Conservation (phyloP, 306 rosid genomes). For the Pterocarpus macrocarpus region DNA sequence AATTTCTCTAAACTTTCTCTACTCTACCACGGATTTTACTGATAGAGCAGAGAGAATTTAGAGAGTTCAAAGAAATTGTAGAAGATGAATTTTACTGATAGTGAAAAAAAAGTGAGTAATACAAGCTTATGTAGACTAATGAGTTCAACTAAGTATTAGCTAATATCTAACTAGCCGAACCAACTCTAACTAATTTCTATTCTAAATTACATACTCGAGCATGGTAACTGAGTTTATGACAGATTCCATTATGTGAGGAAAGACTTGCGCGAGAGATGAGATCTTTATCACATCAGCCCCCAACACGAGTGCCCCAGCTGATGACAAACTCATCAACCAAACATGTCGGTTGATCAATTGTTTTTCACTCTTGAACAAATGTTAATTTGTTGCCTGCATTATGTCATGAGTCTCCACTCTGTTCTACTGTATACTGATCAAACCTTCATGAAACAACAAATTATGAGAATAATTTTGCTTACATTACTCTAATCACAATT, state of each 20-base stretch:
- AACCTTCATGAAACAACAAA: too few species aligned
- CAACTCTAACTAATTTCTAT: too few species aligned
- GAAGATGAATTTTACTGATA: too few species aligned
- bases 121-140: too few species aligned
- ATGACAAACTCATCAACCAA: constrained; percentile 33
- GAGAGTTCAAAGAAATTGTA: too few species aligned
- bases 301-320: constrained; percentile 19
- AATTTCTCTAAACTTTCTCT: too few species aligned
- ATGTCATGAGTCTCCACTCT: neutral
- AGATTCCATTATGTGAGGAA: neutral
- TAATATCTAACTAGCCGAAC: too few species aligned
- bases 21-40: too few species aligned
- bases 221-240: neutral
- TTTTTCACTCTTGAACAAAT: neutral
- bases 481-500: neutral
- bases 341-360: constrained; percentile 30
- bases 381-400: constrained; percentile 31
- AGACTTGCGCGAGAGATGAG: constrained; percentile 1
- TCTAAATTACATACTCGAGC: too few species aligned
- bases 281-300: constrained; percentile 35
- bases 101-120: too few species aligned
- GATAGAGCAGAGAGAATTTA: too few species aligned
- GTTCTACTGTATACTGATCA: neutral
- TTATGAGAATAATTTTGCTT: neutral
- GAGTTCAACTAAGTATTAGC: too few species aligned